Evolutionary conservation across 2,329 filamentous ascomycete genomes (phyloP).

Genomic region (Incumbomyces delicatus): DNA sequence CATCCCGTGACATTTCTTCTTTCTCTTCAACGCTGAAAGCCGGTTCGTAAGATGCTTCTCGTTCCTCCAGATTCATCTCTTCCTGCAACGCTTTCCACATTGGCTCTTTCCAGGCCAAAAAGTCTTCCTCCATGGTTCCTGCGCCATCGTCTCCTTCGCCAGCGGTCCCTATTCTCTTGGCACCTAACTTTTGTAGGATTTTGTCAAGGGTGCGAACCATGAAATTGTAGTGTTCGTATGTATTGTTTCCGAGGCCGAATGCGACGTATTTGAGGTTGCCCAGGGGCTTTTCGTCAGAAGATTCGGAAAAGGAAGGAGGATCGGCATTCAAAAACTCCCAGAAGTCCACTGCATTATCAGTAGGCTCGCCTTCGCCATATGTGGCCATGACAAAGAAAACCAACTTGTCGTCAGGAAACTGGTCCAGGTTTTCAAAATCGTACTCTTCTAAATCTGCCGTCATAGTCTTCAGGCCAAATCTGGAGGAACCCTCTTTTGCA

Average conservation of each 20-base stretch:
- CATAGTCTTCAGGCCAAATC: conserved; percentile 96
- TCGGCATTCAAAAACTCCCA: conserved; percentile 89
- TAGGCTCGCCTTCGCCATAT: conserved; percentile 96
- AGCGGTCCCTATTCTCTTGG: conserved; percentile 70
- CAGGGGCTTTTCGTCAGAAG: conserved; percentile 57
- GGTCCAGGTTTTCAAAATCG: conserved; percentile 88
- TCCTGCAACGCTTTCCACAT: conserved; percentile 87
- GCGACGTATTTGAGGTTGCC: conserved; percentile 82
- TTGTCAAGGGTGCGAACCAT: conserved; percentile 92
- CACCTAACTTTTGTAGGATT: conserved; percentile 71
- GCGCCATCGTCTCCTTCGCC: conserved; percentile 96
- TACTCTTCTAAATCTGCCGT: conserved; percentile 96
- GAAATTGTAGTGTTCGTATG: conserved; percentile 98
- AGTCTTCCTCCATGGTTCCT: conserved; percentile 99
- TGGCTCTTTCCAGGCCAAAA: conserved; percentile 96
- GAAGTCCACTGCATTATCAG: conserved; percentile 97
- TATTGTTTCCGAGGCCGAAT: conserved; percentile 97
- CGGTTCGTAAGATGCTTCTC: conserved; percentile 91
- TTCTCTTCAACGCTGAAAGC: conserved; percentile 74
- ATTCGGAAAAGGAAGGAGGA: conserved; percentile 66
- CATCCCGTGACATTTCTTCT: conserved; percentile 62
- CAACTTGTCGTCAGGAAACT: conserved; percentile 79
- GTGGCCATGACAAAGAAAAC: conserved; percentile 94
- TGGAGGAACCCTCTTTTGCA: conserved; percentile 92
- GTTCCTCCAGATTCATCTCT: conserved; percentile 83